phyloP scores from a whole-genome alignment of 371 early-diverging fungal species.

The Mucor piriformis region DNA sequence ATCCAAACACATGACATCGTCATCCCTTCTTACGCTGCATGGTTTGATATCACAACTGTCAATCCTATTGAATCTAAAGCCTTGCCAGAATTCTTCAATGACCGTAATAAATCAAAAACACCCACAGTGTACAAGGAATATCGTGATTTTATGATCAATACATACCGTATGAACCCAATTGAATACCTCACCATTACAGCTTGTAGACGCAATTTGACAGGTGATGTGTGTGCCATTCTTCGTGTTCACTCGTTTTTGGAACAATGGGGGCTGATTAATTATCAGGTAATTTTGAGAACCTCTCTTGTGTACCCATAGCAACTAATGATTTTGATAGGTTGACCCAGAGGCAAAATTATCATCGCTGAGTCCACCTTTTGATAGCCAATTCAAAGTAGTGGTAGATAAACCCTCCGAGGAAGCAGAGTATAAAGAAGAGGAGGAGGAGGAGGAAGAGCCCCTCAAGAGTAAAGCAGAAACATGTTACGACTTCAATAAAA shows the following conservation, averaged over 20 bases:
- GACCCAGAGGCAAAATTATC: conserved; percentile 90
- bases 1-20: conserved; percentile 76
- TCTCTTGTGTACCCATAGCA: too few relatives aligned
- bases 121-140: conserved; percentile 90
- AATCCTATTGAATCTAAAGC: conserved; percentile 84
- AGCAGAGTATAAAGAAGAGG: conserved; percentile 9
- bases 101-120: conserved; percentile 85
- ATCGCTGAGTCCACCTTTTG: conserved; percentile 84
- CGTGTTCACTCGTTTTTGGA: conserved; percentile 95
- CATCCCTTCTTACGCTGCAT: conserved; percentile 89
- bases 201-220: conserved; percentile 88
- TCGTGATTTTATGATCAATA: conserved; percentile 94
- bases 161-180: conserved; percentile 88
- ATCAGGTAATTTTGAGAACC: too few relatives aligned
- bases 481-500: neutral
- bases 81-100: conserved; percentile 93
- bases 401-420: conserved; percentile 19
- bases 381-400: conserved; percentile 81
- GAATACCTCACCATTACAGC: conserved; percentile 95
- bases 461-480: neutral
- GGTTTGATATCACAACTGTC: conserved; percentile 81
- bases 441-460: neutral
- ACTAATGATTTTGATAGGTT: conserved; percentile 51
- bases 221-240: conserved; percentile 96
- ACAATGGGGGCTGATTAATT: conserved; percentile 98